Conservation (phyloP, 2,329 filamentous ascomycete species). For the Aspergillus luchuensis region DNA sequence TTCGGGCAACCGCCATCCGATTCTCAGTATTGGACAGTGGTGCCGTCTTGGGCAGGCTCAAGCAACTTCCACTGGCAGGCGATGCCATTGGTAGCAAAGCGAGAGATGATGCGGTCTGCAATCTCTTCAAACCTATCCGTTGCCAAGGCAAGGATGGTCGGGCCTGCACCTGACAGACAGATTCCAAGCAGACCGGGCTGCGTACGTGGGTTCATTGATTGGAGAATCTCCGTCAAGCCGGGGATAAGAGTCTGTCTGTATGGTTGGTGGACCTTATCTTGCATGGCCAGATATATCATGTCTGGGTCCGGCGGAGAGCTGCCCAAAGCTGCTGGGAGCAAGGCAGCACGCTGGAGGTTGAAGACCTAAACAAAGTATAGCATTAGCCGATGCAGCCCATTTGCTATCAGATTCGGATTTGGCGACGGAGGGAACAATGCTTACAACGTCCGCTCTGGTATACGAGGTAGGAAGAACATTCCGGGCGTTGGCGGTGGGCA, state of each 20-base stretch:
- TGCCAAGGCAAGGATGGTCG: constrained; percentile 90
- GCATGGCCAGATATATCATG: constrained; percentile 97
- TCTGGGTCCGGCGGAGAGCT: constrained; percentile 88
- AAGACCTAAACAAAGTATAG: constrained; percentile 56
- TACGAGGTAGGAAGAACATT: constrained; percentile 81
- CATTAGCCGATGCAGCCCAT: neutral
- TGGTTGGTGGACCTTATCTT: constrained; percentile 96
- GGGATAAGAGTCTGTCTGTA: constrained; percentile 92
- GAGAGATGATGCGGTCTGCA: constrained; percentile 72
- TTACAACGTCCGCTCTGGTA: constrained; percentile 76
- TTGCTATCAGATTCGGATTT: neutral
- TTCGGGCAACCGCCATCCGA: neutral
- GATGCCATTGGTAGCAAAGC: constrained; percentile 68
- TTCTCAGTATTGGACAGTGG: constrained; percentile 35
- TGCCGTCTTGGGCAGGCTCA: constrained; percentile 74
- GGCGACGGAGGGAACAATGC: constrained; percentile 33
- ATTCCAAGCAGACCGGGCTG: constrained; percentile 90
- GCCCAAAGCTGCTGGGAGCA: constrained; percentile 85
- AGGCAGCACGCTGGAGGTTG: constrained; percentile 90
- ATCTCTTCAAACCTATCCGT: constrained; percentile 88
- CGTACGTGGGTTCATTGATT: constrained; percentile 83
- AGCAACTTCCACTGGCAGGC: constrained; percentile 83
- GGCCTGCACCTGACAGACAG: constrained; percentile 90
- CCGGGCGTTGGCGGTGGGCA: constrained; percentile 88
- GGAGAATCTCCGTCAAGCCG: constrained; percentile 84